Evolutionary conservation across 176 grass and related monocot genomes (phyloP).

Genomic region (Rhynchospora pubera): DNA sequence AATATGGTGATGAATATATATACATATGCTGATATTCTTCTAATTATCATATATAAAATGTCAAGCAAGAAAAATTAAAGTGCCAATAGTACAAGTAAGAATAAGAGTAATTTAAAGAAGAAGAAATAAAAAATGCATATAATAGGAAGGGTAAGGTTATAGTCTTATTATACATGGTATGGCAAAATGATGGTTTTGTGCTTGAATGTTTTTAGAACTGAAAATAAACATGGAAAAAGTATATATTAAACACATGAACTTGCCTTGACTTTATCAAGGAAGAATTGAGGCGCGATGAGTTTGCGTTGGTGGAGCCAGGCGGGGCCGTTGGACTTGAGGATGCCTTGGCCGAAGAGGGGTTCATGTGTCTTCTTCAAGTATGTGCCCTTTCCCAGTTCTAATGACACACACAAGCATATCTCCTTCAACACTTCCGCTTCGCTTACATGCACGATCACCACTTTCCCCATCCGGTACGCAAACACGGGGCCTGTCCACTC

Average conservation of each 20-base stretch:
- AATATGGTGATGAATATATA: background rate
- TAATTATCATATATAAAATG: background rate
- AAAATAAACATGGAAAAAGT: too few relatives aligned
- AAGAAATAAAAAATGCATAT: background rate
- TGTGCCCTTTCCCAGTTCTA: constrained; percentile 81
- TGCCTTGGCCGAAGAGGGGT: constrained; percentile 76
- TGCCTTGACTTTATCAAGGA: constrained; percentile 93
- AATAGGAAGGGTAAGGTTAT: too few relatives aligned
- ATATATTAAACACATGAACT: background rate
- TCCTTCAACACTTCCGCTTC: constrained; percentile 68
- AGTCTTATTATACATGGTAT: too few relatives aligned
- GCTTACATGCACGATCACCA: constrained; percentile 82
- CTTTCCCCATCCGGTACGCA: constrained; percentile 65
- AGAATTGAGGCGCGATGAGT: constrained; percentile 92
- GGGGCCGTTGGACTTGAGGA: constrained; percentile 83
- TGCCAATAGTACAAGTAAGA: background rate
- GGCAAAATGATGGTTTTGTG: too few relatives aligned
- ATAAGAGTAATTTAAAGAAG: background rate
- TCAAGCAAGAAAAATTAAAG: background rate
- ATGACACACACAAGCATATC: constrained; percentile 70
- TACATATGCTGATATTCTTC: too few relatives aligned
- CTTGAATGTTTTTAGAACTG: background rate
- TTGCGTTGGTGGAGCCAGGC: constrained; percentile 74
- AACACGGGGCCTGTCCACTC: constrained; percentile 56
- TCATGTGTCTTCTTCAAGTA: constrained; percentile 91